Conservation (phyloP, 2,329 filamentous ascomycete species). For the Exophiala spinifera region DNA sequence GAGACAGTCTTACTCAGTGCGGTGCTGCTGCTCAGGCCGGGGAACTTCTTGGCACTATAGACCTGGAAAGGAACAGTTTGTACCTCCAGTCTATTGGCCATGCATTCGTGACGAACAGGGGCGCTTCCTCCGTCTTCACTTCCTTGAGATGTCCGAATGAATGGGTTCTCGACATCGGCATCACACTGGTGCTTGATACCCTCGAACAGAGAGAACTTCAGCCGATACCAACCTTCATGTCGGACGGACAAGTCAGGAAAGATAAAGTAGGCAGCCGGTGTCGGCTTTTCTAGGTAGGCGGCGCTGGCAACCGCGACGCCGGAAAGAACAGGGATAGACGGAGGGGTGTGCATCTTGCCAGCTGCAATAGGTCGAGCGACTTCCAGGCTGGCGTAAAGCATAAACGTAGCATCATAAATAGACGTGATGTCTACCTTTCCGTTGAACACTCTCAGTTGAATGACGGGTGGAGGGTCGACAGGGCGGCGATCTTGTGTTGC, state of each 20-base stretch:
- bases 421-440: conserved; percentile 76
- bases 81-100: conserved; percentile 85
- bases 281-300: conserved; percentile 87
- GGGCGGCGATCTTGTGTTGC: conserved; percentile 84
- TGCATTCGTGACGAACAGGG: conserved; percentile 51
- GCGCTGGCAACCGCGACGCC: conserved; percentile 94
- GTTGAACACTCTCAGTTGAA: conserved; percentile 83
- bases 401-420: conserved; percentile 93
- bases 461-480: conserved; percentile 91
- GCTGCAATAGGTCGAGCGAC: conserved; percentile 79
- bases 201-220: conserved; percentile 91
- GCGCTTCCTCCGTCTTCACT: conserved; percentile 40
- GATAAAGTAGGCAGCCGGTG: conserved; percentile 83
- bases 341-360: conserved; percentile 67
- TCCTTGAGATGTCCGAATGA: conserved; percentile 33
- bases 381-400: conserved; percentile 89
- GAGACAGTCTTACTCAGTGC: conserved; percentile 83
- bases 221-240: conserved; percentile 87
- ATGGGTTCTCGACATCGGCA: conserved; percentile 57
- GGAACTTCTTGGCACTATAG: conserved; percentile 97
- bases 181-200: conserved; percentile 84
- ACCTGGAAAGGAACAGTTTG: conserved; percentile 85
- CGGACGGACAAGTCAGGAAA: conserved; percentile 95
- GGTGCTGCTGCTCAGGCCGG: conserved; percentile 86
- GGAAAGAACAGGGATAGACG: conserved; percentile 78